Conservation (phyloP, 139 green algal species). For the Edaphochlamys debaryana region DNA sequence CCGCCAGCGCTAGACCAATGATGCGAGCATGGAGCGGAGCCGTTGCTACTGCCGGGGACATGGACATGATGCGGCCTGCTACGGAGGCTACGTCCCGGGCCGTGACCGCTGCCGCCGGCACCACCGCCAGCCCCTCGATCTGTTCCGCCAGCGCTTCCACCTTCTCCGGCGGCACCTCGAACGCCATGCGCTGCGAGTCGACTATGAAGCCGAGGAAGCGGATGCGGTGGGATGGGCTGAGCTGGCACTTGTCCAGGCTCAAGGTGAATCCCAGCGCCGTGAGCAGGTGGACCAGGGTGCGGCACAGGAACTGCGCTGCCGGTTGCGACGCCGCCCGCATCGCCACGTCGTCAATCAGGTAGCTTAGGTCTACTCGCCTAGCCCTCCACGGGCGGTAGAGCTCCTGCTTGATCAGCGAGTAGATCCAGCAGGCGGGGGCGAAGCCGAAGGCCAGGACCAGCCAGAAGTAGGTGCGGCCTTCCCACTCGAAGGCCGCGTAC, state of each 20-base stretch:
- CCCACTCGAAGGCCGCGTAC: not conserved
- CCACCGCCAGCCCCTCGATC: not conserved
- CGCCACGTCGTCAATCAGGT: not conserved
- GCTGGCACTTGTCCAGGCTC: conserved; percentile 19
- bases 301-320: not conserved
- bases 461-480: not conserved
- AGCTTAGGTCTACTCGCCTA: not conserved
- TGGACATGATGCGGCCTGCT: conserved; percentile 3
- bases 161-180: not conserved
- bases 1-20: not conserved
- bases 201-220: conserved; percentile 24
- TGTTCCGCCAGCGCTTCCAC: not conserved
- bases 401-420: not conserved
- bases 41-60: not conserved
- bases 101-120: not conserved
- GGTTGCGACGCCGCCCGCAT: not conserved
- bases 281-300: not conserved
- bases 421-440: not conserved
- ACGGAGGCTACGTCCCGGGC: not conserved
- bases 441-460: not conserved
- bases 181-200: not conserved
- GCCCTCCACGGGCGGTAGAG: not conserved
- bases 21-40: not conserved
- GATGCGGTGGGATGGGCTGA: not conserved
- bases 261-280: conserved; percentile 24